Evolutionary conservation across 495 filamentous ascomycete species (phyloP), one percentile per base, ranked within the genome.

Genomic region (Penicilliopsis zonata): DNA sequence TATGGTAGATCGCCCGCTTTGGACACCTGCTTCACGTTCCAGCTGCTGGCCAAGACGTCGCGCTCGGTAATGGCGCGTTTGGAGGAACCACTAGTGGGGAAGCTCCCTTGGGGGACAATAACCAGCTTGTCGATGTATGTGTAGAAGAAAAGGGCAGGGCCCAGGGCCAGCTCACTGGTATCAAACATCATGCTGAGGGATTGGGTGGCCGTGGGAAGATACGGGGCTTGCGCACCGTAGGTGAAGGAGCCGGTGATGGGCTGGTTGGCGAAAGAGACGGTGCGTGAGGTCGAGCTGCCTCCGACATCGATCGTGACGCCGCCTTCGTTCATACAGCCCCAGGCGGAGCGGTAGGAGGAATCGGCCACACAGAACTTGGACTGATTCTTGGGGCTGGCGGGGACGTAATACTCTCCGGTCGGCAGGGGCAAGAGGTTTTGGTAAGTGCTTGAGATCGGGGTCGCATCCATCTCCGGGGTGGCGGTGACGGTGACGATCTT

Each of bases 81-180:
- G 7, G 51, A 44, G 7, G 42, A 30, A 3, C 44, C 38, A 15
- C 40, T 27, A 30, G 43, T 33, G 31, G 78, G 55, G 18, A 67
- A 59, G 2, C 44, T 47, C 3, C 61, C 50, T 34, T 81, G 69
- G 1, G 63, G 69, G 1, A 93, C 42, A 18, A 94, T 69, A n/a
- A 93, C 77, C 10, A 84, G 53, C 52, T 95, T 95, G 58, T 88
- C 71, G 44, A 86, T 90, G 5, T 58, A 37, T 17, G 78, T 43
- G 38, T 71, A 63, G 43, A 86, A 82, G 41, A 78, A 82, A 53
- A 74, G 81, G 4, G 85, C 84, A 2, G 84, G 80, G 3, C 86
- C 86, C 35, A 74, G 59, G 20, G 51, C 49, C 13, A 63, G 49
- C 19, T 69, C 62, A 38, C 80, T 71, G 28, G 64, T 65, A 51